phyloP scores from a whole-genome alignment of 495 filamentous ascomycete genomes.

The Emericellopsis terricola region DNA sequence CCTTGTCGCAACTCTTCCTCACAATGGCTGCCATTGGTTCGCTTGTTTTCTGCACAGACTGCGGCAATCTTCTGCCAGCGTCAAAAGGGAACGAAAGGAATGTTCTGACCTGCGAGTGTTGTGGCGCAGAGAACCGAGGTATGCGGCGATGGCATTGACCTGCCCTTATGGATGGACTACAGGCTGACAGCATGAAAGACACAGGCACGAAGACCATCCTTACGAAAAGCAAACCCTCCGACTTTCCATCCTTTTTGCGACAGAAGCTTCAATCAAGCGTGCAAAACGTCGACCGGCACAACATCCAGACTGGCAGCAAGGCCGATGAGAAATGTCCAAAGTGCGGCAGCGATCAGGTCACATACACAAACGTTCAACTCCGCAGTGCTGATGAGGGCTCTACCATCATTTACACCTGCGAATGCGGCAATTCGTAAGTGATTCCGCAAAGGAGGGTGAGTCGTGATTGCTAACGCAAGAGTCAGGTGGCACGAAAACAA shows the following conservation, averaged over 20 bases:
- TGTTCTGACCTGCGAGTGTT: slow-evolving; percentile 65
- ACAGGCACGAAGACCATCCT: slow-evolving; percentile 60
- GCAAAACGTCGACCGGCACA: slow-evolving; percentile 61
- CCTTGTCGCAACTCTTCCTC: slow-evolving; percentile 7
- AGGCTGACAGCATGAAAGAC: no score
- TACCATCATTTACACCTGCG: slow-evolving; percentile 75
- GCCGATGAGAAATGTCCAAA: slow-evolving; percentile 52
- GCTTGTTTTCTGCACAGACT: slow-evolving; percentile 84
- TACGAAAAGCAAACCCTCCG: slow-evolving; percentile 68
- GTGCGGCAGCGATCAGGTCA: slow-evolving; percentile 70
- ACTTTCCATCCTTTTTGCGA: slow-evolving; percentile 75
- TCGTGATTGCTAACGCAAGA: slow-evolving; percentile 13
- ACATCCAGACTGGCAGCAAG: slow-evolving; percentile 59
- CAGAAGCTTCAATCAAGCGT: slow-evolving; percentile 64
- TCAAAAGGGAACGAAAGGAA: slow-evolving; percentile 57
- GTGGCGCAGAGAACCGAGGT: slow-evolving; percentile 74
- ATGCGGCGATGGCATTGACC: no score
- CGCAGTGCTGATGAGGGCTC: slow-evolving; percentile 89
- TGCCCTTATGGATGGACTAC: no score
- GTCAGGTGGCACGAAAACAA: slow-evolving; percentile 46
- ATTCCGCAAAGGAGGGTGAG: background rate
- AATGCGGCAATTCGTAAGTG: slow-evolving; percentile 67
- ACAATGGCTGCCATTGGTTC: slow-evolving; percentile 76
- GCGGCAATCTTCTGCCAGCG: slow-evolving; percentile 74
- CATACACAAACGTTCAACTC: slow-evolving; percentile 69